Conservation (phyloP, 129 eudicot species). For the Pulicaria dysenterica region DNA sequence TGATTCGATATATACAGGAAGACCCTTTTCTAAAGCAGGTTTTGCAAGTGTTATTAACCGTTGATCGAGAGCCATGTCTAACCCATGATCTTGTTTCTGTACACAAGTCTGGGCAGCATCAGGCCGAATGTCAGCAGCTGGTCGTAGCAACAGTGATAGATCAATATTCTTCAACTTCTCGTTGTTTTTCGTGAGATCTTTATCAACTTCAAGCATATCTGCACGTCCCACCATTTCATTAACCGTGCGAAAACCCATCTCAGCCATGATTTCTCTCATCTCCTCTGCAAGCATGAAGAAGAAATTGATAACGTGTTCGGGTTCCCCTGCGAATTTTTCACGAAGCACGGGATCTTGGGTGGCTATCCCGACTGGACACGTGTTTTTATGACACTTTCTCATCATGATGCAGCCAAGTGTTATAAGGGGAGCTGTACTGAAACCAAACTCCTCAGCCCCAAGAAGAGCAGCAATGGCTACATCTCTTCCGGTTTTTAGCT, state of each 20-base stretch:
- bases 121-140: slow-evolving; percentile 89
- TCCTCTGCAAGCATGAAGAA: slow-evolving; percentile 99
- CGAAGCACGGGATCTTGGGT: slow-evolving; percentile 97
- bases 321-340: slow-evolving; percentile 94
- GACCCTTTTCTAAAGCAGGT: slow-evolving; percentile 74
- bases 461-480: slow-evolving; percentile 98
- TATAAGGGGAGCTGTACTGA: slow-evolving; percentile 96
- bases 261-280: slow-evolving; percentile 89
- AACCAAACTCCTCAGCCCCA: slow-evolving; percentile 98
- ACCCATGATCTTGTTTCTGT: slow-evolving; percentile 93
- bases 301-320: slow-evolving; percentile 94
- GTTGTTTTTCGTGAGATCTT: slow-evolving; percentile 57
- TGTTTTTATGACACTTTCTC: slow-evolving; percentile 96
- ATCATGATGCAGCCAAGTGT: slow-evolving; percentile 99
- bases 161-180: slow-evolving; percentile 83
- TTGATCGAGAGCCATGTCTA: slow-evolving; percentile 94
- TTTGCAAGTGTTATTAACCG: slow-evolving; percentile 61
- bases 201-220: slow-evolving; percentile 92
- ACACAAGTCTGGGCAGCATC: slow-evolving; percentile 88
- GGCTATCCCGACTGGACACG: slow-evolving; percentile 97
- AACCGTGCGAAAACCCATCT: slow-evolving; percentile 70
- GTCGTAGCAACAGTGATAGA: slow-evolving; percentile 83
- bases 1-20: slow-evolving; percentile 88
- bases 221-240: slow-evolving; percentile 98
- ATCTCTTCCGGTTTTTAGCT: slow-evolving; percentile 94